Base-by-base conservation (phyloP, 2,329 filamentous ascomycete genomes). In the Neoscytalidium dimidiatum region DNA sequence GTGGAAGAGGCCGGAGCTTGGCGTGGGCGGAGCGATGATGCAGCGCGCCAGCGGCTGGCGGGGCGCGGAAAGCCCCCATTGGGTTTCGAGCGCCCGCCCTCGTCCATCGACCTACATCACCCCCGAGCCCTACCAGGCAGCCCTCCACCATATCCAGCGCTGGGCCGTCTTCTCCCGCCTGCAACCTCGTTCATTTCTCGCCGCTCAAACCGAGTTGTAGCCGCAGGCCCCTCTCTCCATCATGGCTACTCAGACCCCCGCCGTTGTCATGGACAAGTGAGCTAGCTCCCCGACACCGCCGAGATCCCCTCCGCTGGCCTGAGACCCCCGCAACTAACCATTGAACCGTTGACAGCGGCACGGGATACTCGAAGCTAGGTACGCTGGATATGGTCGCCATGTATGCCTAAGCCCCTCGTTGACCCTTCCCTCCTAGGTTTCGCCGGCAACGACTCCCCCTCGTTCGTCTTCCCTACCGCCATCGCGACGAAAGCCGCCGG, bases 201-300 rank as follows among this genome's bases (percentile, higher is more conserved):
- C 65, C 67, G 70, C 68, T 31, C 56, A 46, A 33, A 23, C 62
- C 21, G 52, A 51, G 51, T 38, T 53, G 43, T 58, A 52, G 49
- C 52, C 62, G 6, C 23, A 43, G 23, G 52, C 63, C 23, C 17
- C 69, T 69, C 69, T 71, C 69, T 69, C 70, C 73, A 84, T 78
- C 74, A 99, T 99, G 95, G 94, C 95, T 78, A 91, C 91, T 84
- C 94, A 98, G 88, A 98, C 95, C 79, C 95, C 95, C 75, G 95
- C 95, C 92, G 95, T 99, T 97, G 95, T 99, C 92, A 99, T 99
- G 94, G 95, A 99, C 95, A 99, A 99, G 95, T 97, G 56, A 56
- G 53, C 53, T 52, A 53, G 58, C 58, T 62, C 58, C 56, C 58
- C 58, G 58, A 60, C 56, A 60, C 62, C 43, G 49, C 62, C 62